phyloP scores from a whole-genome alignment of 2,329 filamentous ascomycete species.

The Aspergillus melleus region DNA sequence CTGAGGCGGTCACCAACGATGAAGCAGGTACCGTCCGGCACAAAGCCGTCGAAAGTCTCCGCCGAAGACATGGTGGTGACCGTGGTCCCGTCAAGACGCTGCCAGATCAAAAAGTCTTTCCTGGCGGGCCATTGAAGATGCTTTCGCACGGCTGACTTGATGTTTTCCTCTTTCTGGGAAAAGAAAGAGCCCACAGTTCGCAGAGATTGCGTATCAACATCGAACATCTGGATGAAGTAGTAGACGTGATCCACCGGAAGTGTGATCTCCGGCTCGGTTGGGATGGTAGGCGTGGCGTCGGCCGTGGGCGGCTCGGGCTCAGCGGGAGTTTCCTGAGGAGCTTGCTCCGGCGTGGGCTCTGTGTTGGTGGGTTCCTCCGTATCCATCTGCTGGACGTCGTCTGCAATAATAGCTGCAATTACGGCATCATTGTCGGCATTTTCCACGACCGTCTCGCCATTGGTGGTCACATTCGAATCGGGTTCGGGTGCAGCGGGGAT shows the following conservation, averaged over 20 bases:
- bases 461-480: neutral
- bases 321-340: slow-evolving; percentile 12
- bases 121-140: slow-evolving; percentile 38
- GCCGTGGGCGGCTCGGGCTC: slow-evolving; percentile 8
- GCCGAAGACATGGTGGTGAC: slow-evolving; percentile 35
- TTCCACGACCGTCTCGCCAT: neutral
- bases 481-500: neutral
- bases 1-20: slow-evolving; percentile 43
- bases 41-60: slow-evolving; percentile 36
- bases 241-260: slow-evolving; percentile 42
- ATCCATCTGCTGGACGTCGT: slow-evolving; percentile 29
- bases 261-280: slow-evolving; percentile 13
- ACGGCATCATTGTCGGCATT: slow-evolving; percentile 25
- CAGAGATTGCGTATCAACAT: slow-evolving; percentile 49
- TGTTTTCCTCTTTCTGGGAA: slow-evolving; percentile 39
- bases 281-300: slow-evolving; percentile 11
- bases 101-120: slow-evolving; percentile 46
- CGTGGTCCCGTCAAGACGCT: slow-evolving; percentile 40
- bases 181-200: slow-evolving; percentile 44
- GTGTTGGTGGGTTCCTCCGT: slow-evolving; percentile 8
- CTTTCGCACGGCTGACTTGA: slow-evolving; percentile 43
- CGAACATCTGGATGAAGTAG: slow-evolving; percentile 54
- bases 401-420: slow-evolving; percentile 31
- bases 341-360: neutral
- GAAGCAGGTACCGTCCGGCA: slow-evolving; percentile 42